Evolutionary conservation across 2,329 filamentous ascomycete genomes (phyloP).

Genomic region (Taxawa tesnikishii): DNA sequence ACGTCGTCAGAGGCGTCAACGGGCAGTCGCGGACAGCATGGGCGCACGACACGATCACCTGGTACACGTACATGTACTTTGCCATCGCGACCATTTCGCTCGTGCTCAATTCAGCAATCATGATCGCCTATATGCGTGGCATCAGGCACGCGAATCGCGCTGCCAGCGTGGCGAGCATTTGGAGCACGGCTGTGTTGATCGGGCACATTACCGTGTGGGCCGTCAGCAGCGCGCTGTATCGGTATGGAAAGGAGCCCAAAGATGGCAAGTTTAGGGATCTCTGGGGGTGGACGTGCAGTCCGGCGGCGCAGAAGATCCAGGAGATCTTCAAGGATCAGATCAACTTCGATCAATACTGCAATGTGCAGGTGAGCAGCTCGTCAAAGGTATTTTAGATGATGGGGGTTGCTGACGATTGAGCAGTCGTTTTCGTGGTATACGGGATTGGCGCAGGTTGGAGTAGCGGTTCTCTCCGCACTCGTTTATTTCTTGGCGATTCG

Average conservation of each 20-base stretch:
- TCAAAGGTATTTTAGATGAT: not conserved
- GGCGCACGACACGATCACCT: constrained; percentile 22
- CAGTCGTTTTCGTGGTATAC: constrained; percentile 22
- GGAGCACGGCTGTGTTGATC: constrained; percentile 17
- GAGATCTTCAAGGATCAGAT: constrained; percentile 21
- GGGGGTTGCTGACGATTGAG: not conserved
- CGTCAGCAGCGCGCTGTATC: constrained; percentile 21
- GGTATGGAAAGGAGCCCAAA: constrained; percentile 20
- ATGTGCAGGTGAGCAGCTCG: constrained; percentile 19
- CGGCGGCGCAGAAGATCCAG: constrained; percentile 22
- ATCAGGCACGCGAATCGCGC: constrained; percentile 21
- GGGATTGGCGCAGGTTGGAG: constrained; percentile 21
- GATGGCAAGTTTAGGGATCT: constrained; percentile 24
- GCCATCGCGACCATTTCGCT: constrained; percentile 17
- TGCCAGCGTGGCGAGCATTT: constrained; percentile 15
- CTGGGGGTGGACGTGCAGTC: constrained; percentile 30
- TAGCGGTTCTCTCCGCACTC: constrained; percentile 17
- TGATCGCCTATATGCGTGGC: constrained; percentile 20
- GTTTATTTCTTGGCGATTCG: constrained; percentile 18
- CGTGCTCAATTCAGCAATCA: constrained; percentile 21
- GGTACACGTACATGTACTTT: constrained; percentile 30
- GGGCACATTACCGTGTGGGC: constrained; percentile 25
- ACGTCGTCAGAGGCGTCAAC: constrained; percentile 14
- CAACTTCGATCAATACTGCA: constrained; percentile 23
- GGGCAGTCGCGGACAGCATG: constrained; percentile 23